Base-by-base conservation (phyloP, 208 protist genomes). In the Trypanosoma conorhini region DNA sequence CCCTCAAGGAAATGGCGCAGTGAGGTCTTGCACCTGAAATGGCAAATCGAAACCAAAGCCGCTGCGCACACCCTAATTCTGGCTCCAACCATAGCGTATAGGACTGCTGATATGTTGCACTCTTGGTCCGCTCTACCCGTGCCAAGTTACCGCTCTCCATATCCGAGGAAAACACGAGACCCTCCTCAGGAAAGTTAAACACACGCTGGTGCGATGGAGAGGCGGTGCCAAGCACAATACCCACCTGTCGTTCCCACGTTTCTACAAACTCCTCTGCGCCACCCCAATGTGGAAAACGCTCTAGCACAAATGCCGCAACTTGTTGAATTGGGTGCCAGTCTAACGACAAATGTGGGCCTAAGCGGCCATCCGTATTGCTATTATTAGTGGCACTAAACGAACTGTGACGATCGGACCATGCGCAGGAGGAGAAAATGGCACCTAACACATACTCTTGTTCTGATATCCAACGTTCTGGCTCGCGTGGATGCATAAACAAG, bases 21-120 rank as follows among this genome's bases (percentile, higher is more conserved):
- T 83, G 72, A 40, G 80, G 81, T 62, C 67, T 60, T 8, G 76
- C 77, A 26, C 85, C 91, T 3, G 69, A 61, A 19, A 94, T 77
- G 44, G 87, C 76, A 73, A 96, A 96, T 58, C 87, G 88, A 71
- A 94, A 96, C 87, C 91, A 96, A 28, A 94, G 86, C 22, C 91
- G 84, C 76, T 96, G 93, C 62, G 86, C 82, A 66, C 86, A 88
- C 22, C 71, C 57, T 0, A 69, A 62, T 61, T 94, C 91, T 0
- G 87, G 82, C 61, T 94, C 88, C 26, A 94, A 76, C 87, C 88
- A 96, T n/a, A 96, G 65, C 3, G 78, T 77, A 70, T 74, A 94
- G 40, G 70, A 62, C 3, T 50, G 62, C 22, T 54, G 68, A 65
- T 74, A 76, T 59, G 74, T 67, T 61, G 80, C 66, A 22, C 75